A percentile compares a stretch with the other conserved stretches of the same genome.
phyloP scores from a whole-genome alignment of 768 basidiomycete genomes.

The Mycena maculata region DNA sequence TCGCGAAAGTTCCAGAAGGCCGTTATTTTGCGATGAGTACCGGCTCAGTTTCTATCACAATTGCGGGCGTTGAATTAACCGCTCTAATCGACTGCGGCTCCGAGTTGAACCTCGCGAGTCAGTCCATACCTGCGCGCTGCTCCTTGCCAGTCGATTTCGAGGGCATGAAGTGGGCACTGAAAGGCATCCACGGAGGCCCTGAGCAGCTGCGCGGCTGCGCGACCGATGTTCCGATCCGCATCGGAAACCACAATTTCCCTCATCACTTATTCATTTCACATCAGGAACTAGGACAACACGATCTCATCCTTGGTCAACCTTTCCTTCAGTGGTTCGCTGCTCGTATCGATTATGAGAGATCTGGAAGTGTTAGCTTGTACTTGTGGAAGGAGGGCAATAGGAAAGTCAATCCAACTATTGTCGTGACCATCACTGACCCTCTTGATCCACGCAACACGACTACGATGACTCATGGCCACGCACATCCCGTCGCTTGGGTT shows the following conservation, averaged over 20 bases:
- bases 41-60: not conserved
- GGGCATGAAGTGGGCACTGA: constrained; percentile 21
- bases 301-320: constrained; percentile 22
- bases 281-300: constrained; percentile 14
- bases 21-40: constrained; percentile 14
- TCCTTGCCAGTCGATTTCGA: constrained; percentile 19
- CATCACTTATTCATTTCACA: constrained; percentile 25
- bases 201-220: constrained; percentile 22
- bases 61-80: not conserved
- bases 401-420: constrained; percentile 9
- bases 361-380: not conserved
- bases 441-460: constrained; percentile 5
- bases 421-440: constrained; percentile 18
- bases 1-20: not conserved
- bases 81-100: constrained; percentile 11
- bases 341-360: constrained; percentile 15
- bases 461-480: not conserved
- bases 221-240: constrained; percentile 15
- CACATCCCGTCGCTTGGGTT: not conserved
- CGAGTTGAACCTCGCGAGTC: not conserved
- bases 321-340: constrained; percentile 23
- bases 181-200: constrained; percentile 22
- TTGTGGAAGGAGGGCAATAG: constrained; percentile 15
- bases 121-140: not conserved
- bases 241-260: constrained; percentile 11